Conservation (phyloP, 352 stramenopile species). For the Pythium chondricola region DNA sequence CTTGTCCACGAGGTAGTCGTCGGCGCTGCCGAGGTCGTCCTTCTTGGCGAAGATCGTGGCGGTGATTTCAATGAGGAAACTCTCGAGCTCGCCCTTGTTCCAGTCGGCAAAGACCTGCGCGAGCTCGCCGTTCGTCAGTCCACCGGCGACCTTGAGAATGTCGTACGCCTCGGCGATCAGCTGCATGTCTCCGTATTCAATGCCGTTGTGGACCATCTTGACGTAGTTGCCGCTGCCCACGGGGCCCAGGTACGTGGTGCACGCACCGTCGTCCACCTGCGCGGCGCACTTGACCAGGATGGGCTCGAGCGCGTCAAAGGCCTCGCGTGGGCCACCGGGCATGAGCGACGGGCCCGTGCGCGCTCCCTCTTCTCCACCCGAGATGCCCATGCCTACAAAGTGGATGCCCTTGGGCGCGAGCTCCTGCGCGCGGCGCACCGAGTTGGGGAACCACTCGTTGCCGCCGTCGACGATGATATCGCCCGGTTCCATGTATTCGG, state of each 20-base stretch:
- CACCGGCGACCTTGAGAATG: conserved; percentile 92
- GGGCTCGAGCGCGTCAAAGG: conserved; percentile 95
- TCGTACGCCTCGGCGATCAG: conserved; percentile 98
- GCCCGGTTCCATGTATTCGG: conserved; percentile 86
- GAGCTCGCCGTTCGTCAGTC: conserved; percentile 89
- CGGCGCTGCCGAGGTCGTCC: conserved; percentile 86
- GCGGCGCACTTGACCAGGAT: conserved; percentile 97
- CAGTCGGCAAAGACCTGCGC: conserved; percentile 93
- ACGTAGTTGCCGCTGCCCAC: conserved; percentile 98
- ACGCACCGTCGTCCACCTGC: conserved; percentile 92
- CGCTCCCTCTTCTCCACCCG: conserved; percentile 96
- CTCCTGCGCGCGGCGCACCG: conserved; percentile 89
- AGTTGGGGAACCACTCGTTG: conserved; percentile 99
- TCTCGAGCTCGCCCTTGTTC: conserved; percentile 96
- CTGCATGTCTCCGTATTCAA: conserved; percentile 99
- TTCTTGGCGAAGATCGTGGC: conserved; percentile 96
- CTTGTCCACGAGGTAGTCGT: conserved; percentile 91
- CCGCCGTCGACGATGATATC: conserved; percentile 99
- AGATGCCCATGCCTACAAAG: conserved; percentile 99
- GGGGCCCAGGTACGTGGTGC: conserved; percentile 95
- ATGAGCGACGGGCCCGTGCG: conserved; percentile 98
- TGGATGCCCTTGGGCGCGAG: conserved; percentile 94
- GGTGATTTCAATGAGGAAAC: conserved; percentile 99
- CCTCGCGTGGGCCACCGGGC: conserved; percentile 94
- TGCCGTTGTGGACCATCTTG: conserved; percentile 99